Evolutionary conservation across 2,329 filamentous ascomycete genomes (phyloP).

Genomic region (Stenocarpella maydis): DNA sequence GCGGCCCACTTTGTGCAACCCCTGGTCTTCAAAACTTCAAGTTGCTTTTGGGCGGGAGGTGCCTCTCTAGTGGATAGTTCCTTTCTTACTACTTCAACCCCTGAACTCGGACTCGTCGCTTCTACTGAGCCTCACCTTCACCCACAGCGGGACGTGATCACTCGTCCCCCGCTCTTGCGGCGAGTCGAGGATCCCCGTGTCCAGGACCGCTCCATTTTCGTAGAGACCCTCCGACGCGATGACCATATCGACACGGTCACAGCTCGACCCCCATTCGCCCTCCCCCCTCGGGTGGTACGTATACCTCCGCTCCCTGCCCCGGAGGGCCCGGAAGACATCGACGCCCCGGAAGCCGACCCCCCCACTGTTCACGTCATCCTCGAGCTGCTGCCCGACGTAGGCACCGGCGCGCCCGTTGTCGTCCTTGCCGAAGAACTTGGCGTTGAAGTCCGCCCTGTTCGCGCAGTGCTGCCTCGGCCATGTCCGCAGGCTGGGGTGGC

Average conservation of each 20-base stretch:
- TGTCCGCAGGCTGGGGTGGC: slow-evolving; percentile 55
- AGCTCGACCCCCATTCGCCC: slow-evolving; percentile 55
- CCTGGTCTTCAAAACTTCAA: background rate
- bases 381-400: slow-evolving; percentile 27
- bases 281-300: slow-evolving; percentile 56
- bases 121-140: slow-evolving; percentile 39
- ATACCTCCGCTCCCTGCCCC: slow-evolving; percentile 52
- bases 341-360: slow-evolving; percentile 46
- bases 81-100: background rate
- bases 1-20: background rate
- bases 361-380: slow-evolving; percentile 36
- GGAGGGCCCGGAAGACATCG: slow-evolving; percentile 57
- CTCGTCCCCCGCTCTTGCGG: slow-evolving; percentile 57
- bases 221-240: slow-evolving; percentile 51
- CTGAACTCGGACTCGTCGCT: background rate
- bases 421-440: slow-evolving; percentile 51
- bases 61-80: too few species aligned
- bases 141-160: slow-evolving; percentile 62
- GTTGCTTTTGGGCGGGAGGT: background rate
- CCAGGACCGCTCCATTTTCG: slow-evolving; percentile 37
- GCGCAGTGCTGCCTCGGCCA: slow-evolving; percentile 55
- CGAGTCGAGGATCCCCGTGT: slow-evolving; percentile 47
- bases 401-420: slow-evolving; percentile 36
- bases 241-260: slow-evolving; percentile 62
- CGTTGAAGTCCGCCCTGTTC: slow-evolving; percentile 60